phyloP scores from a whole-genome alignment of 176 grass and related monocot species.

The Bolboschoenus planiculmis region DNA sequence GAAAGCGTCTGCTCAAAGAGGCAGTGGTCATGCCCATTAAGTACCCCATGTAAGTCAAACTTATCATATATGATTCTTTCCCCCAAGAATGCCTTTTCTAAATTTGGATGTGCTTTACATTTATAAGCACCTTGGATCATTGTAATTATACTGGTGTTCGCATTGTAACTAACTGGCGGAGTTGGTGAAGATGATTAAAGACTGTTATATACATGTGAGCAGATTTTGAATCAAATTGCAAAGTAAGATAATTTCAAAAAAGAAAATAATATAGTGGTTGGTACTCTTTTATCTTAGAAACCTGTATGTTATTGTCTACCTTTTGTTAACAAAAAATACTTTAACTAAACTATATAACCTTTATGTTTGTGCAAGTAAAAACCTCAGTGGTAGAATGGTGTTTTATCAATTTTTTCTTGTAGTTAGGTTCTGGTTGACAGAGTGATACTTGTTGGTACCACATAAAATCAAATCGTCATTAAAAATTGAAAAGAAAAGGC shows the following conservation, averaged over 20 bases:
- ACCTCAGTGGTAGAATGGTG: not conserved
- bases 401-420: not conserved
- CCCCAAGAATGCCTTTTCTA: not conserved
- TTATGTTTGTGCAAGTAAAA: not conserved
- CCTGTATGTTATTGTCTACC: not conserved
- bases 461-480: not conserved
- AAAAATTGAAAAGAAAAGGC: not conserved
- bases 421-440: not conserved
- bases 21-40: conserved; percentile 98
- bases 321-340: not conserved
- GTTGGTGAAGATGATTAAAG: not conserved
- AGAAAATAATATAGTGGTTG: too few relatives aligned
- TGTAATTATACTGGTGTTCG: not conserved
- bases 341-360: not conserved
- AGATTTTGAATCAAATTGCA: not conserved
- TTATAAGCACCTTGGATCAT: not conserved
- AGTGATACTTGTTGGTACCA: not conserved
- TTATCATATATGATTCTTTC: not conserved
- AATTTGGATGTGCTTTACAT: not conserved
- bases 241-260: too few relatives aligned
- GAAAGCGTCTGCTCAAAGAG: conserved; percentile 86
- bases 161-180: not conserved
- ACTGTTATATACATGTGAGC: not conserved
- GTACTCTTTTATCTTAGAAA: not conserved
- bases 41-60: conserved; percentile 77